Conservation (phyloP, 2,329 filamentous ascomycete species). For the Colletotrichum graminicola region DNA sequence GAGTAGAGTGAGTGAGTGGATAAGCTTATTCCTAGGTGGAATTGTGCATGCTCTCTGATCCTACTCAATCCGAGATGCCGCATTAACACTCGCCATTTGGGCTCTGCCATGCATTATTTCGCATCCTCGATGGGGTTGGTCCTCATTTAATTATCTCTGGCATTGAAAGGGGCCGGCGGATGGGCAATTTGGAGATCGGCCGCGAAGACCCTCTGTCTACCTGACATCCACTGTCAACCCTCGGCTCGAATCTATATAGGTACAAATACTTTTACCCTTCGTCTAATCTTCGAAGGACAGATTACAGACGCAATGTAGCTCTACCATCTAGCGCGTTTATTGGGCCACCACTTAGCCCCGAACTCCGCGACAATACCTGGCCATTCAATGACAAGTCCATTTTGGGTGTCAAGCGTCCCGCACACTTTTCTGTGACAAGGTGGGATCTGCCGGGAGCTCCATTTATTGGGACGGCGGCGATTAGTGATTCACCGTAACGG, state of each 20-base stretch:
- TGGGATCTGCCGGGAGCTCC: constrained; percentile 36
- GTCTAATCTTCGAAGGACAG: background rate
- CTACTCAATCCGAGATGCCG: constrained; percentile 31
- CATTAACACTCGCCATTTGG: constrained; percentile 8
- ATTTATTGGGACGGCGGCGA: constrained; percentile 40
- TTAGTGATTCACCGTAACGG: constrained; percentile 34
- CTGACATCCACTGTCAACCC: background rate
- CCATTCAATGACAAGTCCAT: constrained; percentile 29
- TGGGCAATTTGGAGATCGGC: background rate
- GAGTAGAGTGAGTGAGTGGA: constrained; percentile 34
- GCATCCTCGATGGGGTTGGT: background rate
- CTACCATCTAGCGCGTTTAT: background rate
- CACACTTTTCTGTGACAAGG: constrained; percentile 24
- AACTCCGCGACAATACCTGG: constrained; percentile 33
- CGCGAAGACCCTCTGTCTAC: background rate
- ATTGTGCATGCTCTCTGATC: constrained; percentile 12
- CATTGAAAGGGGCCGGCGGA: background rate
- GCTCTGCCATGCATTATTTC: background rate
- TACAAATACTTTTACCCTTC: background rate
- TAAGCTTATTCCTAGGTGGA: constrained; percentile 29
- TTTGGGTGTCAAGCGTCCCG: constrained; percentile 7
- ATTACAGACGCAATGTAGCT: background rate
- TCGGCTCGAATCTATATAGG: background rate
- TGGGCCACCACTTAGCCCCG: background rate
- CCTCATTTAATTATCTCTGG: no score